Percentiles rank a stretch among this genome's conserved stretches.
phyloP scores from a whole-genome alignment of 768 basidiomycete genomes.

The Lanmaoa pseudosensibilis region DNA sequence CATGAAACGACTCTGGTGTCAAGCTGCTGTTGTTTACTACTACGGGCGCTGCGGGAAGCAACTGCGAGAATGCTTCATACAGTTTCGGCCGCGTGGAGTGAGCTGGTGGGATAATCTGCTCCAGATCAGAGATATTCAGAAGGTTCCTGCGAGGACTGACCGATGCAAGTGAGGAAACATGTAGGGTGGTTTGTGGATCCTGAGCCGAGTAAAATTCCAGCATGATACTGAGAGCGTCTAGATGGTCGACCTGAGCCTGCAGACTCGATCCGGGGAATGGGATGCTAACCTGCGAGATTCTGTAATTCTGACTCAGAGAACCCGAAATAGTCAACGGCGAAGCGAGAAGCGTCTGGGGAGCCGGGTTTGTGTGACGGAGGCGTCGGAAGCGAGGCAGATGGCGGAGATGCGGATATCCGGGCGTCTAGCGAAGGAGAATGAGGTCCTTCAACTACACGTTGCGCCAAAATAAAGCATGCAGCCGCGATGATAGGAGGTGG shows the following conservation, averaged over 20 bases:
- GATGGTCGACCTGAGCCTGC: slow-evolving; percentile 1
- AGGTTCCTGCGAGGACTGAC: slow-evolving; percentile 40
- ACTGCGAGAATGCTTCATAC: slow-evolving; percentile 42
- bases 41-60: slow-evolving; percentile 22
- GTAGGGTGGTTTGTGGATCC: slow-evolving; percentile 49
- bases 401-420: slow-evolving; percentile 67
- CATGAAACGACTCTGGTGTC: slow-evolving; percentile 62
- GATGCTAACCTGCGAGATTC: slow-evolving; percentile 56
- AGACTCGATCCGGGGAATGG: background rate
- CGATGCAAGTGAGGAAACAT: slow-evolving; percentile 48
- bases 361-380: slow-evolving; percentile 76
- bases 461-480: slow-evolving; percentile 76
- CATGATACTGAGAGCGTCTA: slow-evolving; percentile 65
- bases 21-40: slow-evolving; percentile 38
- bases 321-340: slow-evolving; percentile 65
- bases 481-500: slow-evolving; percentile 70
- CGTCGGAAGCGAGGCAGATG: slow-evolving; percentile 75
- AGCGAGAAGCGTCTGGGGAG: slow-evolving; percentile 68
- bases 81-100: slow-evolving; percentile 38
- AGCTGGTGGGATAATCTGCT: slow-evolving; percentile 52
- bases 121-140: slow-evolving; percentile 7
- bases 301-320: slow-evolving; percentile 59
- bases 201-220: slow-evolving; percentile 74
- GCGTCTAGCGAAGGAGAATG: slow-evolving; percentile 73
- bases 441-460: slow-evolving; percentile 69